These are phyloP conservation scores for Phytopythium boreale DNA, from an alignment of 352 stramenopile species.

Conservation along the genomic window DNA sequence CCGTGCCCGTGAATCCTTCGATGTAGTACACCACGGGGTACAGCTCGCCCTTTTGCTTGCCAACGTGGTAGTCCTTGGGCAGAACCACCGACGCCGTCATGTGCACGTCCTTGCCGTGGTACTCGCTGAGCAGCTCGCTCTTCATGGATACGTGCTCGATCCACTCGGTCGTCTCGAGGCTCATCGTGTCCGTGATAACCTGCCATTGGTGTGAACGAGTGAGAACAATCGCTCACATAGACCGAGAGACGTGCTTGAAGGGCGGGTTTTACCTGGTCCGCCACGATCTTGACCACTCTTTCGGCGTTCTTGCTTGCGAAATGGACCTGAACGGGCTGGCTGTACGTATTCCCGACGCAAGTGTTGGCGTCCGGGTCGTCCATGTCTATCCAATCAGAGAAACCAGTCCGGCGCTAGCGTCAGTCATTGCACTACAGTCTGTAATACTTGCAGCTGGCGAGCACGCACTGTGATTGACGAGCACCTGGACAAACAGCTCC, in stretches of 20 bases:
- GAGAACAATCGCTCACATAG: not conserved
- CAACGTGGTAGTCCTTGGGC: slow-evolving; percentile 46
- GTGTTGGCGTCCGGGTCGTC: slow-evolving; percentile 68
- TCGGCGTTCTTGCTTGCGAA: slow-evolving; percentile 23
- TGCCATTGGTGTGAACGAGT: slow-evolving; percentile 1
- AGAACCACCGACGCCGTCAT: slow-evolving; percentile 69
- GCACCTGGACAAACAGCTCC: slow-evolving; percentile 56
- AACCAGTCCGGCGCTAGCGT: not conserved
- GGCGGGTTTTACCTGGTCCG: slow-evolving; percentile 29
- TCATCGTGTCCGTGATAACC: slow-evolving; percentile 38
- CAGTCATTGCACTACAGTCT: not conserved
- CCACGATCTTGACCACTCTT: slow-evolving; percentile 47
- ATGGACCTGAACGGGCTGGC: slow-evolving; percentile 38
- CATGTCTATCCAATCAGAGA: slow-evolving; percentile 27
- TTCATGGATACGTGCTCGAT: slow-evolving; percentile 68
- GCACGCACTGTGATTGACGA: slow-evolving; percentile 58
- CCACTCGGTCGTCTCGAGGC: slow-evolving; percentile 48
- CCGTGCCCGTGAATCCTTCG: slow-evolving; percentile 70
- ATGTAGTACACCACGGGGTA: slow-evolving; percentile 78
- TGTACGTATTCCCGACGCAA: slow-evolving; percentile 60
- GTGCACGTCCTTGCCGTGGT: slow-evolving; percentile 60
- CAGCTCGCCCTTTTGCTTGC: slow-evolving; percentile 14
- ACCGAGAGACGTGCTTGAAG: not conserved
- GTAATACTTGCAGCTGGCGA: not conserved
- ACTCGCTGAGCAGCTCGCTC: slow-evolving; percentile 63